Evolutionary conservation across 2,329 filamentous ascomycete genomes (phyloP), one percentile per base, ranked within the genome.

Genomic region (Stachybotrys elegans): DNA sequence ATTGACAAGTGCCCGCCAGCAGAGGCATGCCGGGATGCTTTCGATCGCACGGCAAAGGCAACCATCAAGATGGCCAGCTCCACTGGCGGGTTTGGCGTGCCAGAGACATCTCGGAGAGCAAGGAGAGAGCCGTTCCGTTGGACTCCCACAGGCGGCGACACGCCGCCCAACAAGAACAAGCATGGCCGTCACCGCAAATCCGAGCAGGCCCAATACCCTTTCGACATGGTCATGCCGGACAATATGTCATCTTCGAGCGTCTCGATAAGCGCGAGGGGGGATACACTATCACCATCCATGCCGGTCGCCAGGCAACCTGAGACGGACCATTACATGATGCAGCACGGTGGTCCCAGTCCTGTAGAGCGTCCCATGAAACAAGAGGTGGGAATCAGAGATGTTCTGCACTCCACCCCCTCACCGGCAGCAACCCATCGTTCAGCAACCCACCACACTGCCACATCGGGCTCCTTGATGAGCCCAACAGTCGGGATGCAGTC

Each of bases 1-100:
- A 91, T 94, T 52, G 88, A 94, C 53, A 95, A 95, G 63, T 97
- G 93, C 54, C 91, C 92, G 0, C 92, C 92, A 0, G 92, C 92
- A 23, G 91, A 96, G 71, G 89, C 91, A 11, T 97, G 92, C 62
- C 83, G 90, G 13, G 91, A 97, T 62, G 91, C 93, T 1, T 96
- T 97, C 60, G 88, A 95, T 56, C 81, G 92, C 31, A 97, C 95
- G 70, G 91, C 88, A 56, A 95, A 93, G 68, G 91, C 91, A 9
- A 97, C 92, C 0, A 86, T 97, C 40, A 88, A 92, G 60, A 96
- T 96, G 91, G 90, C 88, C 53, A 84, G 91, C 61, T 88, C 86
- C 2, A 92, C 85, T 1, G 91, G 86, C 16, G 88, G 88, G 0
- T 94, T 94, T 51, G 88, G 87, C 11, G 47, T 56, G 47, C 49